A percentile compares a stretch with the other conserved stretches of the same genome.
These are phyloP conservation scores for Collybiopsis luxurians DNA, from an alignment of 768 basidiomycete genomes.

Conservation along the genomic window DNA sequence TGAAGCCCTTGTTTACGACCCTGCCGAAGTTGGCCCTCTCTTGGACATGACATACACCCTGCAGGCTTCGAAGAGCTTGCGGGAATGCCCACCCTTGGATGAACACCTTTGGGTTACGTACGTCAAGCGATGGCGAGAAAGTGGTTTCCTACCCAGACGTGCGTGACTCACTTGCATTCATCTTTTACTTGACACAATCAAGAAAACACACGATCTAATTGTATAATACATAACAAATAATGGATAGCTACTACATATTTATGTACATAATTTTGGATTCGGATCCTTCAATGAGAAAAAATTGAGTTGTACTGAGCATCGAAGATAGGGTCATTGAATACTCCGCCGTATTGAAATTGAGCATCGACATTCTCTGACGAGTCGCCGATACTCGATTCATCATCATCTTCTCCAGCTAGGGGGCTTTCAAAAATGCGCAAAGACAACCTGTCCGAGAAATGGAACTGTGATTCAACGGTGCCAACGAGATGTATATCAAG, in stretches of 20 bases:
- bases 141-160: slow-evolving; percentile 7
- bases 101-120: slow-evolving; percentile 9
- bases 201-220: too few relatives aligned
- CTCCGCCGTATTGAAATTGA: slow-evolving; percentile 19
- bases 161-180: too few relatives aligned
- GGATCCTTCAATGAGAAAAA: neutral
- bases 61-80: neutral
- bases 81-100: slow-evolving; percentile 8
- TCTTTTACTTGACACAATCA: too few relatives aligned
- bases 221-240: too few relatives aligned
- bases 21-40: neutral
- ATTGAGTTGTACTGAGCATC: slow-evolving; percentile 20
- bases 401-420: slow-evolving; percentile 14
- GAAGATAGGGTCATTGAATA: slow-evolving; percentile 27
- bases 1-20: slow-evolving; percentile 8
- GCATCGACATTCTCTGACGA: slow-evolving; percentile 12
- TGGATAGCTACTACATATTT: too few relatives aligned
- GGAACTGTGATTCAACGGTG: slow-evolving; percentile 9
- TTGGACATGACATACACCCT: slow-evolving; percentile 10
- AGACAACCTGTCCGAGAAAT: slow-evolving; percentile 20
- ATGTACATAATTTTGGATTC: too few relatives aligned
- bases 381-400: slow-evolving; percentile 18
- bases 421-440: slow-evolving; percentile 21
- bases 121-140: slow-evolving; percentile 1
- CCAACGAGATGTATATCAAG: slow-evolving; percentile 1